Base-by-base conservation (phyloP, 1,139 yeast species). In the Candida glucosophila region DNA sequence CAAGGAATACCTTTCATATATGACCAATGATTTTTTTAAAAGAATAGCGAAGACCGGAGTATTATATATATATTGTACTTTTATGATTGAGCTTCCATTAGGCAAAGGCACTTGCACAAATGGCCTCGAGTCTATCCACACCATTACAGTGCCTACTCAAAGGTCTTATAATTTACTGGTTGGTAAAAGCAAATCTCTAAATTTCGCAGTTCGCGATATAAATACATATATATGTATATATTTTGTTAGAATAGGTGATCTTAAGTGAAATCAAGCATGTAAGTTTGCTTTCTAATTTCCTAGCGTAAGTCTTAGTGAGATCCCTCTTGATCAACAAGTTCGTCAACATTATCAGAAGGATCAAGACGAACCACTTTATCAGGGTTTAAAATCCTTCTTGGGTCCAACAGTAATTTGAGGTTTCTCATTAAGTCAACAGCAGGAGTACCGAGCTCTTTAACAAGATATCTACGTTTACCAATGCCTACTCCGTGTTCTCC, bases 401-500 rank as follows among this genome's bases (percentile, higher is more conserved):
- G 67, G 30, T 62, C 69, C 34, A 62, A 41, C 29, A 58, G 49
- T 17, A 50, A 36, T 38, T 62, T 62, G 28, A 62, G 41, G 22
- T 56, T 59, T 30, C 70, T 51, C 70, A 63, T 63, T 31, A 61
- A 43, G 31, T 62, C 67, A 17, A 63, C 55, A 1, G 65, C 47
- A 3, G 41, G 33, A 10, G 30, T 44, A 2, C 70, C 68, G 23
- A 62, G 43, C 33, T 63, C 70, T 9, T 32, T 28, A 9, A 47
- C 49, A 27, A 63, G 43, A 30, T 58, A 63, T 30, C 46, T 47
- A 27, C 70, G 35, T 30, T 63, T 63, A 3, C 70, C 70, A 3
- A 63, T 53, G 1, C 69, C 70, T 5, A 63, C 68, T 1, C 70
- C 70, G 35, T 63, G 70, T 34, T 63, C 70, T 11, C 70, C 70